Conservation (phyloP, 352 stramenopile genomes). For the Pythium phragmitis region DNA sequence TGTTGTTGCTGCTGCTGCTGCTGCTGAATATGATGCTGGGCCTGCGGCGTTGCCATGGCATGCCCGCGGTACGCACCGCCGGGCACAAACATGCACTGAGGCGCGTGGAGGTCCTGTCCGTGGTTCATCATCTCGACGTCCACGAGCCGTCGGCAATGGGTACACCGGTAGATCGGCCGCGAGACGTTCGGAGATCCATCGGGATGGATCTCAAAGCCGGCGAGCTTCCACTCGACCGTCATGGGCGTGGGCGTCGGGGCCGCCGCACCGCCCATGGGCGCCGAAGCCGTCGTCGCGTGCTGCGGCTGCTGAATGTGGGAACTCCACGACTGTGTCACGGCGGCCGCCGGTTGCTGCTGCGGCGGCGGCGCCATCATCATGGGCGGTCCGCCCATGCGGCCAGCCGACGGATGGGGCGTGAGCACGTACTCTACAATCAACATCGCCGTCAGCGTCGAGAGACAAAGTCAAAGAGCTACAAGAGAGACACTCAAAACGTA, state of each 20-base stretch:
- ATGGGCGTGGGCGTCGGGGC: slow-evolving; percentile 12
- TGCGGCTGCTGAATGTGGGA: slow-evolving; percentile 43
- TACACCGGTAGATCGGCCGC: slow-evolving; percentile 76
- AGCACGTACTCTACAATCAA: slow-evolving; percentile 26
- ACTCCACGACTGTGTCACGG: slow-evolving; percentile 41
- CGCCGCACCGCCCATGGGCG: slow-evolving; percentile 23
- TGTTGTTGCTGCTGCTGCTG: slow-evolving; percentile 40
- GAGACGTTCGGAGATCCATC: slow-evolving; percentile 68
- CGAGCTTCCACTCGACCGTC: slow-evolving; percentile 70
- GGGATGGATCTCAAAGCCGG: slow-evolving; percentile 73
- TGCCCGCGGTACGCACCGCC: slow-evolving; percentile 11
- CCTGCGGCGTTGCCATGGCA: slow-evolving; percentile 5
- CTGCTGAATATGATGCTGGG: slow-evolving; percentile 28
- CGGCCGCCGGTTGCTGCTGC: slow-evolving; percentile 3
- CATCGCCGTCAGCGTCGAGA: background rate
- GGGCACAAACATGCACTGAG: slow-evolving; percentile 50
- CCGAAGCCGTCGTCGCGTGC: slow-evolving; percentile 26
- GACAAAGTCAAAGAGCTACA: too few relatives aligned
- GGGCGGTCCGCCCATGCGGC: slow-evolving; percentile 1
- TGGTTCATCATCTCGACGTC: slow-evolving; percentile 71
- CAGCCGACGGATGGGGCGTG: slow-evolving; percentile 20
- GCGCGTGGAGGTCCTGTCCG: slow-evolving; percentile 52
- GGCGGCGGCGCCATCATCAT: slow-evolving; percentile 41
- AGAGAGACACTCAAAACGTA: too few relatives aligned
- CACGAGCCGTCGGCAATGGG: slow-evolving; percentile 60